A percentile compares a stretch with the other conserved stretches of the same genome.
Evolutionary conservation across 73 alveolate species (phyloP).

Genomic region (Effrenium voratum): DNA sequence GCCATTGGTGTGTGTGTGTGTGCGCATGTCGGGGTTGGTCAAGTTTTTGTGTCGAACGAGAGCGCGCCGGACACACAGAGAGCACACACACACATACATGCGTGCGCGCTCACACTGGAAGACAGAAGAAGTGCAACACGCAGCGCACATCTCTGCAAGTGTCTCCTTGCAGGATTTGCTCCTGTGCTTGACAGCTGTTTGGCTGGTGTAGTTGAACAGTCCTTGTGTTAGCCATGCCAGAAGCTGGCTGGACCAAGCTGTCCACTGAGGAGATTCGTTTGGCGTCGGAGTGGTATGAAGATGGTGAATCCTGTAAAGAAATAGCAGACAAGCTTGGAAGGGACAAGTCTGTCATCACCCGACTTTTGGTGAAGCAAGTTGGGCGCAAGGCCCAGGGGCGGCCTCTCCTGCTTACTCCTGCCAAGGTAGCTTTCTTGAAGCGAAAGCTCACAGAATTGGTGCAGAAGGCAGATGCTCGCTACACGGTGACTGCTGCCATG

Average conservation of each 20-base stretch:
- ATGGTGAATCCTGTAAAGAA: not conserved
- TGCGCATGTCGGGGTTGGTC: too few relatives aligned
- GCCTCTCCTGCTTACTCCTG: not conserved
- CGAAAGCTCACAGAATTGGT: not conserved
- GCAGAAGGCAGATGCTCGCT: not conserved
- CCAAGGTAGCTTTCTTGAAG: not conserved
- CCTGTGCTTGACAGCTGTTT: too few relatives aligned
- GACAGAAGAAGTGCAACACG: too few relatives aligned
- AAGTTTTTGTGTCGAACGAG: too few relatives aligned
- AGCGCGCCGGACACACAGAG: too few relatives aligned
- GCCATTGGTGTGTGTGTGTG: too few relatives aligned
- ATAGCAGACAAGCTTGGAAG: conserved; percentile 23
- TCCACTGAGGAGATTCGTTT: not conserved
- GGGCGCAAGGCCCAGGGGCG: not conserved
- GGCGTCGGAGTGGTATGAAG: not conserved
- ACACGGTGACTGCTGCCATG: conserved; percentile 35
- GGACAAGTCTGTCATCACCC: not conserved
- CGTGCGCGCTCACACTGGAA: too few relatives aligned
- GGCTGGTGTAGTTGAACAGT: too few relatives aligned
- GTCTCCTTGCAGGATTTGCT: too few relatives aligned
- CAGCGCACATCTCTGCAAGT: too few relatives aligned
- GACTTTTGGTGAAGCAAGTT: not conserved
- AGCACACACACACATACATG: too few relatives aligned
- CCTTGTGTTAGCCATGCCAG: not conserved
- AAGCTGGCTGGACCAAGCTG: conserved; percentile 1